Conservation (phyloP, 345 rosid genomes). For the Dimocarpus longan region DNA sequence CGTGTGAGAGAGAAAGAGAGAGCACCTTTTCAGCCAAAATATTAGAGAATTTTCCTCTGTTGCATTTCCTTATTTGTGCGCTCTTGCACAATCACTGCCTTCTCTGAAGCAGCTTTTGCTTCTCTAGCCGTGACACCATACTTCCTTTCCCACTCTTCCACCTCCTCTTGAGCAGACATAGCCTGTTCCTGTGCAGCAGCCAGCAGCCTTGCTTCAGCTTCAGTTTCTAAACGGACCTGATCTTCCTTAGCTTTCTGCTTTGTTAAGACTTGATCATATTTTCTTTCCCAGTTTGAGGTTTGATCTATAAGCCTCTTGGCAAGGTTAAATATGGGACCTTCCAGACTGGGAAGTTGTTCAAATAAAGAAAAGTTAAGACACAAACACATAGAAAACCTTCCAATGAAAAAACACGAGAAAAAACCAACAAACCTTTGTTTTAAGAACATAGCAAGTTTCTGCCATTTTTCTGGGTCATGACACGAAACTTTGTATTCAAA, state of each 20-base stretch:
- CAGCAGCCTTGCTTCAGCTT: slow-evolving; percentile 80
- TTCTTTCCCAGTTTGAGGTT: slow-evolving; percentile 72
- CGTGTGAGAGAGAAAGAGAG: background rate
- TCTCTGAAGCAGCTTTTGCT: slow-evolving; percentile 87
- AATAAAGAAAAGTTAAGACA: background rate
- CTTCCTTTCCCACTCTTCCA: too few relatives aligned
- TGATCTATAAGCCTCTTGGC: slow-evolving; percentile 74
- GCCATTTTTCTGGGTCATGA: slow-evolving; percentile 94
- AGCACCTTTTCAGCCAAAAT: slow-evolving; percentile 72
- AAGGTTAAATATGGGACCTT: slow-evolving; percentile 87
- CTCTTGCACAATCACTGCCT: slow-evolving; percentile 85
- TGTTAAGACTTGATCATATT: slow-evolving; percentile 61
- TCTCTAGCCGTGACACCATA: slow-evolving; percentile 84
- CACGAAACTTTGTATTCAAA: slow-evolving; percentile 75
- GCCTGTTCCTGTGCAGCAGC: slow-evolving; percentile 95
- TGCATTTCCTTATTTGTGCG: slow-evolving; percentile 78
- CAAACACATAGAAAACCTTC: background rate
- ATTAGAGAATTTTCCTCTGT: slow-evolving; percentile 60
- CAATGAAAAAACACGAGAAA: background rate
- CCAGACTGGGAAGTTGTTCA: slow-evolving; percentile 55
- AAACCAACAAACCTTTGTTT: slow-evolving; percentile 68
- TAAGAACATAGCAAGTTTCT: slow-evolving; percentile 80
- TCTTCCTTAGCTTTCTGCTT: slow-evolving; percentile 82
- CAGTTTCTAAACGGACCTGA: slow-evolving; percentile 72
- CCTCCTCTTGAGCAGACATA: slow-evolving; percentile 86